Percentiles rank a stretch among this genome's conserved stretches.
phyloP scores from a whole-genome alignment of 2,329 filamentous ascomycete genomes.

The Chrysoporthe deuterocubensis region DNA sequence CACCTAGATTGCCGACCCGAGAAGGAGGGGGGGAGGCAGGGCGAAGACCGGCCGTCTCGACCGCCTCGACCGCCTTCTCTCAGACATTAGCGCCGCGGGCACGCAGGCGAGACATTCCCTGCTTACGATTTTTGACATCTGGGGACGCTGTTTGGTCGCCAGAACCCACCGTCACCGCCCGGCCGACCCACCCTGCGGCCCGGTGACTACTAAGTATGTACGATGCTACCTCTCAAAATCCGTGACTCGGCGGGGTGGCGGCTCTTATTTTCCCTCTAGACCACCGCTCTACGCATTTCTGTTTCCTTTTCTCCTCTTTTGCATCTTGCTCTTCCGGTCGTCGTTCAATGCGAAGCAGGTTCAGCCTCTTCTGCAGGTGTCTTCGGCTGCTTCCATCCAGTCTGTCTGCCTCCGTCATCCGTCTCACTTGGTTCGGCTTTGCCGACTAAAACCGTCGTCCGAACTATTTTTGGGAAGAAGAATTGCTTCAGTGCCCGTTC shows the following conservation, averaged over 20 bases:
- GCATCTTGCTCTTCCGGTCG: neutral
- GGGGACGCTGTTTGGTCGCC: neutral
- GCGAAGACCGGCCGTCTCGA: conserved; percentile 20
- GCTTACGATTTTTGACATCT: neutral
- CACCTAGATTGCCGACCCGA: neutral
- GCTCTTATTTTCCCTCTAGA: neutral
- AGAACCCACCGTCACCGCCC: conserved; percentile 17
- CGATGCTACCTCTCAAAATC: conserved; percentile 6
- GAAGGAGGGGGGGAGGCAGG: neutral
- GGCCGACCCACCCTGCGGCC: conserved; percentile 25
- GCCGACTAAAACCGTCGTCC: conserved; percentile 14
- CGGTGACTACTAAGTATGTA: conserved; percentile 8
- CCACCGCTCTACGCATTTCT: neutral
- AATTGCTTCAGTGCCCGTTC: conserved; percentile 15
- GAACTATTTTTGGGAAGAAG: conserved; percentile 1
- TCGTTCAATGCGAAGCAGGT: neutral
- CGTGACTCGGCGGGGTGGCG: conserved; percentile 19
- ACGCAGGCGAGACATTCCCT: neutral
- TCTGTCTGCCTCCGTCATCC: neutral
- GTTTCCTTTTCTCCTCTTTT: neutral
- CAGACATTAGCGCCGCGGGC: conserved; percentile 3
- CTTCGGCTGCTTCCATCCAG: conserved; percentile 1
- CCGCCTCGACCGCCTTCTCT: conserved; percentile 8
- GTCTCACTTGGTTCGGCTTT: neutral
- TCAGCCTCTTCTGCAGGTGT: neutral